phyloP scores from a whole-genome alignment of 2,329 filamentous ascomycete species.

The Colletotrichum phormii region DNA sequence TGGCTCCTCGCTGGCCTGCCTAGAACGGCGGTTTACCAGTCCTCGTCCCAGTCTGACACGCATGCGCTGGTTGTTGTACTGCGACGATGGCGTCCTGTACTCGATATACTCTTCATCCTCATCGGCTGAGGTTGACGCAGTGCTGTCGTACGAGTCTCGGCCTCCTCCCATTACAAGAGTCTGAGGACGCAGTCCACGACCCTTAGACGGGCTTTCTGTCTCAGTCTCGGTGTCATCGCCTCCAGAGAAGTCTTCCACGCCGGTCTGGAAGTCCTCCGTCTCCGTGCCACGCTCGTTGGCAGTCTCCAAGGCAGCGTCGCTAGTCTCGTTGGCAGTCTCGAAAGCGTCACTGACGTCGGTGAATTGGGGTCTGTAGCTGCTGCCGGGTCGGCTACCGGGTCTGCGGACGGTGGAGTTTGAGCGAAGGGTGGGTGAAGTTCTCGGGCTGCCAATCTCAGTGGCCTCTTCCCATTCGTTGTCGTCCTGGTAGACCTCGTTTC shows the following conservation, averaged over 20 bases:
- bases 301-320: constrained; percentile 73
- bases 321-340: constrained; percentile 84
- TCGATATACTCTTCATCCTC: constrained; percentile 68
- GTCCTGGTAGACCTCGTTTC: constrained; percentile 82
- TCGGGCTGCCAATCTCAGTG: constrained; percentile 62
- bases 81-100: constrained; percentile 69
- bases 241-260: constrained; percentile 81
- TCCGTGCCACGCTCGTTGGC: constrained; percentile 86
- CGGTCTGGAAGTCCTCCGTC: constrained; percentile 95
- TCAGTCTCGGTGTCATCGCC: constrained; percentile 83
- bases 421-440: constrained; percentile 50
- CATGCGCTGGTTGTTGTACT: constrained; percentile 74
- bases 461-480: constrained; percentile 94
- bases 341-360: constrained; percentile 75
- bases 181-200: constrained; percentile 55
- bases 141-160: constrained; percentile 82
- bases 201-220: constrained; percentile 74
- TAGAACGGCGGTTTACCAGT: constrained; percentile 68
- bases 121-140: constrained; percentile 86
- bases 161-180: constrained; percentile 58
- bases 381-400: constrained; percentile 37
- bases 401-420: constrained; percentile 45
- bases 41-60: constrained; percentile 78
- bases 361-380: constrained; percentile 34
- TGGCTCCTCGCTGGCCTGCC: constrained; percentile 70